Percentiles rank a stretch among this genome's conserved stretches.
phyloP scores from a whole-genome alignment of 768 basidiomycete species.

The Asterophora parasitica region DNA sequence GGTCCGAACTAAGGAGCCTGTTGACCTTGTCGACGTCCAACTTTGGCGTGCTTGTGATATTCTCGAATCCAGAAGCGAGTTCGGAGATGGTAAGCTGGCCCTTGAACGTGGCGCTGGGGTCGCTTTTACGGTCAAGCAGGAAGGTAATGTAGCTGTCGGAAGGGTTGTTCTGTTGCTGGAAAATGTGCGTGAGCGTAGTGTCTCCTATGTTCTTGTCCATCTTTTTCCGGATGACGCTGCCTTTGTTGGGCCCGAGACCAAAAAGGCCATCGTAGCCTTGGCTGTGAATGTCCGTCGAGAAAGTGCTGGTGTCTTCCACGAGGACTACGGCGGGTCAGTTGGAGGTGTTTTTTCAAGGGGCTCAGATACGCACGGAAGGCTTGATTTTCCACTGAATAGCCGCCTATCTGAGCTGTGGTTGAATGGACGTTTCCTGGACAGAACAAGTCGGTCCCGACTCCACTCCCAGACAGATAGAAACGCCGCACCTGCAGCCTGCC shows the following conservation, averaged over 20 bases:
- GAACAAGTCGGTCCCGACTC: not conserved
- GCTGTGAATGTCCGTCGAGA: conserved; percentile 53
- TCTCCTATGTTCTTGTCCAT: conserved; percentile 46
- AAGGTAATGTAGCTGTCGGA: conserved; percentile 65
- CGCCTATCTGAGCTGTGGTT: conserved; percentile 49
- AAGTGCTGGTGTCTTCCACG: conserved; percentile 57
- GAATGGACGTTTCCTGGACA: conserved; percentile 50
- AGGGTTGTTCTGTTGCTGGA: conserved; percentile 42
- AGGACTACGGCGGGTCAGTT: conserved; percentile 39
- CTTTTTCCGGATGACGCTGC: conserved; percentile 58
- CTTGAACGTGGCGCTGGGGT: conserved; percentile 33
- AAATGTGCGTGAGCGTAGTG: conserved; percentile 61
- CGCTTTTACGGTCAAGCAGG: conserved; percentile 56
- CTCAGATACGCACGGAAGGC: conserved; percentile 52
- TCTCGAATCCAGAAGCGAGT: conserved; percentile 54
- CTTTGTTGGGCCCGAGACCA: conserved; percentile 74
- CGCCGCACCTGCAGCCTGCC: conserved; percentile 50
- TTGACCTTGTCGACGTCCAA: conserved; percentile 64
- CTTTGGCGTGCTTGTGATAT: conserved; percentile 57
- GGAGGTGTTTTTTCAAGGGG: not conserved
- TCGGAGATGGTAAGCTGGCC: conserved; percentile 69
- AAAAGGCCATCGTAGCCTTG: conserved; percentile 70
- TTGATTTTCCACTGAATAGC: conserved; percentile 55
- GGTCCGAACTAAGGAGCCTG: conserved; percentile 48
- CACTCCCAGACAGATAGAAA: not conserved